phyloP scores from a whole-genome alignment of 208 protist genomes.

The Trichomonas vaginalis region DNA sequence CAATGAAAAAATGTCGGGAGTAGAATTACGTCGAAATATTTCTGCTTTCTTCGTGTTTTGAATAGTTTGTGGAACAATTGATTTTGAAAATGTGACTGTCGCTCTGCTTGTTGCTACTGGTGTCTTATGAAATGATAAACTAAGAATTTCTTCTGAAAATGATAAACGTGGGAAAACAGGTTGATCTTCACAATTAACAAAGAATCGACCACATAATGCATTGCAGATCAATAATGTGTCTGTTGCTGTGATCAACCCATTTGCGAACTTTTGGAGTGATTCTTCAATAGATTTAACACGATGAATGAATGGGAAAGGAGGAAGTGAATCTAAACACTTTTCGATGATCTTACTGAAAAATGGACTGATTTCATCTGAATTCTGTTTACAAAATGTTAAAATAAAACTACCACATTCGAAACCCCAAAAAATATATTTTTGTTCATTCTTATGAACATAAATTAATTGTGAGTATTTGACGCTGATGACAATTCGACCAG shows the following conservation, averaged over 20 bases:
- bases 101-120: background rate
- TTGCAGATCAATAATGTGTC: background rate
- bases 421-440: background rate
- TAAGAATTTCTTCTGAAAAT: background rate
- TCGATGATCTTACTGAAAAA: background rate
- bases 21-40: background rate
- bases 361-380: background rate
- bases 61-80: too few relatives aligned
- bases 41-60: background rate
- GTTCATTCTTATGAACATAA: background rate
- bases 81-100: background rate
- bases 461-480: background rate
- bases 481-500: background rate
- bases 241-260: background rate
- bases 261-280: background rate
- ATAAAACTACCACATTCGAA: background rate
- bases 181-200: background rate
- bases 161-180: background rate
- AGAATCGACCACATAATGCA: background rate
- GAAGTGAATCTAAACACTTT: background rate
- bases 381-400: background rate
- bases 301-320: background rate
- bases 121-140: background rate
- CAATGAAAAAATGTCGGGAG: background rate
- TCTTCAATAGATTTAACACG: background rate